phyloP scores from a whole-genome alignment of 345 rosid species.

The Populus simonii region DNA sequence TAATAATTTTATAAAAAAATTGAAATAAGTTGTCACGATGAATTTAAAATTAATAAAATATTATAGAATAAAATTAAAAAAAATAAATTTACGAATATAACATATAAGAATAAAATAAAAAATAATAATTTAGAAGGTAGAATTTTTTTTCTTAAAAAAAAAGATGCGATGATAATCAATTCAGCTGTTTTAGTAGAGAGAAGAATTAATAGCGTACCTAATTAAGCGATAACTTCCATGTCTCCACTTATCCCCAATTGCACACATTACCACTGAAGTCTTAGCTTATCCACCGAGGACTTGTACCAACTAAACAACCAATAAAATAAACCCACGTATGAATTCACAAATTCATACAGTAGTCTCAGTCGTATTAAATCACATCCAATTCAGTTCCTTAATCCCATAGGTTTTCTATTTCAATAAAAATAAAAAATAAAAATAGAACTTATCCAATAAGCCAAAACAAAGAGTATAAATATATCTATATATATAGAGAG shows the following conservation, averaged over 20 bases:
- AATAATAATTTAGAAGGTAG: too few species aligned
- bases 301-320: neutral
- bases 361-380: neutral
- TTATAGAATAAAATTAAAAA: too few species aligned
- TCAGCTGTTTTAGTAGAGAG: too few species aligned
- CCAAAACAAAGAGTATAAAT: neutral
- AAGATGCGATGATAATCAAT: too few species aligned
- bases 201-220: neutral
- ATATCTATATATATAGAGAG: neutral
- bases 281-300: neutral
- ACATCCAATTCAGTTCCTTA: neutral
- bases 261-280: neutral
- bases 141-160: too few species aligned
- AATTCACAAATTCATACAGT: neutral
- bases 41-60: too few species aligned
- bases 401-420: neutral
- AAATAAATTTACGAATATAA: too few species aligned
- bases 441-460: conserved; percentile 8
- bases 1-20: too few species aligned
- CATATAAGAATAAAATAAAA: too few species aligned
- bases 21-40: too few species aligned
- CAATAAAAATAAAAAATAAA: neutral
- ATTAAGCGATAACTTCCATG: neutral
- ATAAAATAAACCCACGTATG: neutral
- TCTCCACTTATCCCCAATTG: too few species aligned